A percentile compares a stretch with the other conserved stretches of the same genome.
Evolutionary conservation across 2,329 filamentous ascomycete genomes (phyloP).

Genomic region (Parascedosporium putredinis): DNA sequence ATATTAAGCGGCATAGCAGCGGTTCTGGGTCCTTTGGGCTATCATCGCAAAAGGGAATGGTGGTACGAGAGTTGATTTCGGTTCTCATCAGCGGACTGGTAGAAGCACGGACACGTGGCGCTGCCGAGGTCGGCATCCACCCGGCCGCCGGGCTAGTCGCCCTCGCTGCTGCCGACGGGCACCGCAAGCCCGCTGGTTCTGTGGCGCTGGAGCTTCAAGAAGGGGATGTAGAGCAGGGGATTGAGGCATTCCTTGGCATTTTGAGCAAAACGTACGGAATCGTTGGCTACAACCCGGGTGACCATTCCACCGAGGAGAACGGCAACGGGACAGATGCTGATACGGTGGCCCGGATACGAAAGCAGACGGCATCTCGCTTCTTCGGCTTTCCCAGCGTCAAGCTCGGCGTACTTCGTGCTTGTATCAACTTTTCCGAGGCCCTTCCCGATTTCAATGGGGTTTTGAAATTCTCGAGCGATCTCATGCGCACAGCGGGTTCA

Average conservation of each 20-base stretch:
- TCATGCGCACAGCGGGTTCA: slow-evolving; percentile 72
- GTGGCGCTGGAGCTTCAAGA: slow-evolving; percentile 52
- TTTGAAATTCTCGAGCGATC: slow-evolving; percentile 73
- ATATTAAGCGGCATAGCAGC: slow-evolving; percentile 78
- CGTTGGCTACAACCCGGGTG: slow-evolving; percentile 35
- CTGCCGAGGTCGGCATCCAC: slow-evolving; percentile 92
- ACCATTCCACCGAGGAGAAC: slow-evolving; percentile 15
- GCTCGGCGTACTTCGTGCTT: slow-evolving; percentile 76
- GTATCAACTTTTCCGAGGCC: slow-evolving; percentile 88
- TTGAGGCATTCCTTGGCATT: slow-evolving; percentile 52
- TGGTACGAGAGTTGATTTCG: slow-evolving; percentile 75
- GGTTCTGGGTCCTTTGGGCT: slow-evolving; percentile 69
- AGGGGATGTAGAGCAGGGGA: slow-evolving; percentile 53
- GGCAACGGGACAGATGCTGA: slow-evolving; percentile 25
- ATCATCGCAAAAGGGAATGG: slow-evolving; percentile 86
- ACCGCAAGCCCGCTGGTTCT: slow-evolving; percentile 31
- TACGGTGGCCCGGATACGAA: slow-evolving; percentile 47
- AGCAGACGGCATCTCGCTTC: slow-evolving; percentile 44
- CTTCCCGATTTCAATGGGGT: slow-evolving; percentile 85
- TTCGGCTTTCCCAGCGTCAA: slow-evolving; percentile 78
- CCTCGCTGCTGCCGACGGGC: slow-evolving; percentile 45
- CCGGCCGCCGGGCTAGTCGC: slow-evolving; percentile 79
- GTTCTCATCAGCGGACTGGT: slow-evolving; percentile 76
- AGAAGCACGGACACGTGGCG: slow-evolving; percentile 82
- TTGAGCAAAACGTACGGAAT: slow-evolving; percentile 55